Evolutionary conservation across 2,329 filamentous ascomycete species (phyloP), one percentile per base, ranked within the genome.

Genomic region (Phyllosticta citrichinensis): DNA sequence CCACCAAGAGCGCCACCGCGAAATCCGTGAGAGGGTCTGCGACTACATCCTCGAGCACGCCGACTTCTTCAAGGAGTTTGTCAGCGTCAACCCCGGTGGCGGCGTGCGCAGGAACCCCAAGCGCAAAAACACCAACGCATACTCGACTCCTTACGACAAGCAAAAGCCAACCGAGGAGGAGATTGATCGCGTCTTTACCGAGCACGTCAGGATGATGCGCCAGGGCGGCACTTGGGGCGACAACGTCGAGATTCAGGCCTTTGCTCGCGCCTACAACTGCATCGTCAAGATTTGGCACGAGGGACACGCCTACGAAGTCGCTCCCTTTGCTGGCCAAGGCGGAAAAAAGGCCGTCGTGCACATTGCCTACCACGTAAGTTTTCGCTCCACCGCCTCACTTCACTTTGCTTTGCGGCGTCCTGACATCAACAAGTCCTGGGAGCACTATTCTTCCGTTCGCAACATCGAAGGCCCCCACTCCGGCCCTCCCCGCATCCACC

Each of bases 371-470:
- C 83, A 86, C 66, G 83, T 85, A 78, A 75, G 81, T 75, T 33
- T 22, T 27, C 27, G 33, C n/a, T 14, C 12, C 35, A 3, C 27
- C 50, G 20, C 50, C 35, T 22, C 35, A 27, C 52, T 12, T 47
- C 24, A 55, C 12, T 24, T 30, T 22, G 27, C 27, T 30, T 10
- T 2, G 27, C 52, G 24, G 2, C 55, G 62, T 58, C n/a, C 68
- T 71, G 57, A 71, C 62, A 33, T 22, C 59, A 65, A 68, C 35
- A 68, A 86, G 81, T 78, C 75, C 54, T 87, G 82, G 76, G 80
- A 87, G 68, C 85, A 87, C 69, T 87, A 86, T 71, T 87, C 84
- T 4, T 87, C 84, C 0, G 82, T 88, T 65, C 80, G 85, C 60
- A 83, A 83, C 66, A 71, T 82, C 54, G 72, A 81, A 63, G 84